Evolutionary conservation across 768 basidiomycete genomes (phyloP).

Genomic region (Candolleomyces aberdarensis): DNA sequence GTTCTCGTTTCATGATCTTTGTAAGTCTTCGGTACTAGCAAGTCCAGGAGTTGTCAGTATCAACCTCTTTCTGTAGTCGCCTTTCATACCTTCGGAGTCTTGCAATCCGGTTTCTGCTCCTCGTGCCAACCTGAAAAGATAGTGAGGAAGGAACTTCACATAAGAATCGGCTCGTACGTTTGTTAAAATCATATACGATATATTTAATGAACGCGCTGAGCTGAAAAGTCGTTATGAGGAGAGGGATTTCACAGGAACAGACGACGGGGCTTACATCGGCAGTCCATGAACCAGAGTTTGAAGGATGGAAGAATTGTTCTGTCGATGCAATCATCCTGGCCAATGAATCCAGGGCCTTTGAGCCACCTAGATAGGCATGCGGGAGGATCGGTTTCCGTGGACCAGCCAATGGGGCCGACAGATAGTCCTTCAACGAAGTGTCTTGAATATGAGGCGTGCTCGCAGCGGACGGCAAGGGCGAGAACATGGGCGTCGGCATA

Average conservation of each 20-base stretch:
- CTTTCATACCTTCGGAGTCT: conserved; percentile 59
- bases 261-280: conserved; percentile 48
- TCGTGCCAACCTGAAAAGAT: conserved; percentile 64
- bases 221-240: conserved; percentile 28
- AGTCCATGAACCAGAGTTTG: conserved; percentile 84
- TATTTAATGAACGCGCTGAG: conserved; percentile 84
- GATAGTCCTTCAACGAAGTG: conserved; percentile 49
- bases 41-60: neutral
- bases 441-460: conserved; percentile 53
- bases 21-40: conserved; percentile 72
- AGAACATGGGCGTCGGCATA: conserved; percentile 69
- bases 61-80: neutral
- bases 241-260: neutral
- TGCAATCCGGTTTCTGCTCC: conserved; percentile 75
- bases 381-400: conserved; percentile 25
- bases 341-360: conserved; percentile 82
- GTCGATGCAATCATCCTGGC: conserved; percentile 80
- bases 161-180: conserved; percentile 42
- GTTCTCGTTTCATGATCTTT: conserved; percentile 72
- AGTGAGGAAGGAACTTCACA: conserved; percentile 7
- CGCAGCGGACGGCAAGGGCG: conserved; percentile 63
- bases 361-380: conserved; percentile 74
- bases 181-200: conserved; percentile 81
- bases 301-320: conserved; percentile 90
- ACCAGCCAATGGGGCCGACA: conserved; percentile 56